Evolutionary conservation across 2,329 filamentous ascomycete genomes (phyloP).

Genomic region (Colletotrichum nymphaeae): DNA sequence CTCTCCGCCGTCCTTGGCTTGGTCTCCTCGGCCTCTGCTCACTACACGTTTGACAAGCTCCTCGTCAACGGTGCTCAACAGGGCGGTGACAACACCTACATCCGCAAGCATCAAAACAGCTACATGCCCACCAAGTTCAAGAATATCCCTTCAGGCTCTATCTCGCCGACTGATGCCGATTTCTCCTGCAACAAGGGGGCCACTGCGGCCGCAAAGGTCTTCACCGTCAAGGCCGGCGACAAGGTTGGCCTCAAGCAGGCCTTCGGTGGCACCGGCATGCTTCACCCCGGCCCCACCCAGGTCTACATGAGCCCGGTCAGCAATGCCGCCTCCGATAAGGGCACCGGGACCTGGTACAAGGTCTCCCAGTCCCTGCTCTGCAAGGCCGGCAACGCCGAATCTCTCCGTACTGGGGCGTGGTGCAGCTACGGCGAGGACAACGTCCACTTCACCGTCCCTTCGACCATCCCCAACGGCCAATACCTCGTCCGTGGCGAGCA

Average conservation of each 20-base stretch:
- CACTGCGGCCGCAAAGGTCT: constrained; percentile 17
- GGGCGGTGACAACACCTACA: constrained; percentile 38
- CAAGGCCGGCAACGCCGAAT: constrained; percentile 28
- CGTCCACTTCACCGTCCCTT: constrained; percentile 49
- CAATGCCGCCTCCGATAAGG: constrained; percentile 36
- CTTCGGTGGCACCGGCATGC: constrained; percentile 35
- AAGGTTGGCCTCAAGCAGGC: constrained; percentile 33
- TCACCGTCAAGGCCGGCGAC: constrained; percentile 36
- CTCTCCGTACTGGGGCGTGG: constrained; percentile 28
- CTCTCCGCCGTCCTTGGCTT: constrained; percentile 28
- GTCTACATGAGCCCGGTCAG: constrained; percentile 36
- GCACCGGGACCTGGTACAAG: constrained; percentile 42
- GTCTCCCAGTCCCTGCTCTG: constrained; percentile 37
- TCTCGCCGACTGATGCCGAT: constrained; percentile 23
- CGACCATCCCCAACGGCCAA: constrained; percentile 51
- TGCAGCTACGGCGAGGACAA: constrained; percentile 38
- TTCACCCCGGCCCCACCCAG: constrained; percentile 37
- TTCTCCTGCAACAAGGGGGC: constrained; percentile 33
- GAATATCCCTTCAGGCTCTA: constrained; percentile 27
- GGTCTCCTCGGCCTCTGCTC: constrained; percentile 25
- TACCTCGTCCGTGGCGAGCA: constrained; percentile 59
- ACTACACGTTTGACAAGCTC: constrained; percentile 42
- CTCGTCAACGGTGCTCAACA: constrained; percentile 37
- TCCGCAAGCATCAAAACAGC: constrained; percentile 35
- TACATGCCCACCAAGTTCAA: constrained; percentile 38